Base-by-base conservation (phyloP, 2,329 filamentous ascomycete genomes). In the Pyricularia grisea region DNA sequence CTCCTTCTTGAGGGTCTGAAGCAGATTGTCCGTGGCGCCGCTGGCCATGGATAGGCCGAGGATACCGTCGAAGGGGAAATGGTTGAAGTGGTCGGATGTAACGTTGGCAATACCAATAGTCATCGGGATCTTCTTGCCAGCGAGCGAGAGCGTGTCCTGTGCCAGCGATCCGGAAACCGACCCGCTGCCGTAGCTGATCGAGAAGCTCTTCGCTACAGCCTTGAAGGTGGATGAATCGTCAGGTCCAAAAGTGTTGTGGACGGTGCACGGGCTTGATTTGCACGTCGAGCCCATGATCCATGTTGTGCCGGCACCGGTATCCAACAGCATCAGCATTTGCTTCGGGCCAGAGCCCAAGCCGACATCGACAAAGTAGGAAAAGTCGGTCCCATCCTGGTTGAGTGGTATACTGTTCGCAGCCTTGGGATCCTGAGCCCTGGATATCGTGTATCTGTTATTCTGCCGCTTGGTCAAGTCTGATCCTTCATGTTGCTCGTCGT, bases 41-140 rank as follows among this genome's bases (percentile, higher is more conserved):
- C 83, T 80, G 71, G 84, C 85, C 73, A 89, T 88, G 20, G 91
- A 90, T 28, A 97, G 80, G 4, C 93, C 93, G 2, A 97, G 81
- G 66, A 97, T 96, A 28, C 93, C 93, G 76, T 97, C 93, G 78
- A 97, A 93, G 1, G 92, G 90, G 74, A 94, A 97, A 68, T 86
- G 85, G 31, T 82, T 79, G 77, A 97, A 97, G 72, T 95, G 89
- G 67, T 87, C 79, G 0, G 92, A 93, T 1, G 91, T 91, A 28
- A 84, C 84, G 42, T 85, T 86, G 27, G 91, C 92, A 70, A 94
- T 79, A 4, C 93, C 93, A 74, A 97, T 92, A 3, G 86, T 82
- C 73, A 93, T 84, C 1, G 83, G 77, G 17, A 92, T 76, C 61
- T 83, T 85, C 71, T 94, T 81, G 20, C 87, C 87, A 2, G 88